phyloP scores from a whole-genome alignment of 805 yeast genomes.

The Saccharomycopsis sp. region DNA sequence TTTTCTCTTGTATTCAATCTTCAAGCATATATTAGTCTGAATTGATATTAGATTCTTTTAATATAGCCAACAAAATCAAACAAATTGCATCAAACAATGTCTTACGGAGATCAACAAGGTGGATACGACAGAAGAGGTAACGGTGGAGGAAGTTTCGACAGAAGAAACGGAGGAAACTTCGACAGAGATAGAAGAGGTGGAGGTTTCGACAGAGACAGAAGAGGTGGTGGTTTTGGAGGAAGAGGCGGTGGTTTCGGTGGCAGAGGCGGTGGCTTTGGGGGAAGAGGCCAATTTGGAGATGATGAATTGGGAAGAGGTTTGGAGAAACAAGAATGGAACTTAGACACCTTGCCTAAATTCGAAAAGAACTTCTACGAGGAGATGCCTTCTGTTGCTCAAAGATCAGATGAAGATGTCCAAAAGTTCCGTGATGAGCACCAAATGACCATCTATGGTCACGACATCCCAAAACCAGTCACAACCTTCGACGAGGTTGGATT shows the following conservation, averaged over 20 bases:
- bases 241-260: constrained; percentile 36
- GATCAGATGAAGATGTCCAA: constrained; percentile 66
- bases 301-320: constrained; percentile 48
- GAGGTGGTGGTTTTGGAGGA: constrained; percentile 31
- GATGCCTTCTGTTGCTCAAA: constrained; percentile 66
- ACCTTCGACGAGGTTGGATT: constrained; percentile 95
- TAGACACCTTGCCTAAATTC: constrained; percentile 71
- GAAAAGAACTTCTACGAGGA: constrained; percentile 94
- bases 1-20: background rate
- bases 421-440: constrained; percentile 76
- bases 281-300: constrained; percentile 36
- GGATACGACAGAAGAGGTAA: background rate
- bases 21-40: background rate
- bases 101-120: constrained; percentile 6
- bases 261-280: constrained; percentile 28
- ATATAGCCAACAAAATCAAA: background rate
- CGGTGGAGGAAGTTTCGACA: constrained; percentile 13
- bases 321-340: constrained; percentile 75
- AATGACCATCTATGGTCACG: constrained; percentile 77
- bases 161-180: constrained; percentile 31
- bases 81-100: constrained; percentile 9
- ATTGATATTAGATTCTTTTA: background rate
- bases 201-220: constrained; percentile 27
- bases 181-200: constrained; percentile 35
- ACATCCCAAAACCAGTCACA: constrained; percentile 92